Evolutionary conservation across 2,329 filamentous ascomycete genomes (phyloP).

Genomic region (Pseudogymnoascus sp.): DNA sequence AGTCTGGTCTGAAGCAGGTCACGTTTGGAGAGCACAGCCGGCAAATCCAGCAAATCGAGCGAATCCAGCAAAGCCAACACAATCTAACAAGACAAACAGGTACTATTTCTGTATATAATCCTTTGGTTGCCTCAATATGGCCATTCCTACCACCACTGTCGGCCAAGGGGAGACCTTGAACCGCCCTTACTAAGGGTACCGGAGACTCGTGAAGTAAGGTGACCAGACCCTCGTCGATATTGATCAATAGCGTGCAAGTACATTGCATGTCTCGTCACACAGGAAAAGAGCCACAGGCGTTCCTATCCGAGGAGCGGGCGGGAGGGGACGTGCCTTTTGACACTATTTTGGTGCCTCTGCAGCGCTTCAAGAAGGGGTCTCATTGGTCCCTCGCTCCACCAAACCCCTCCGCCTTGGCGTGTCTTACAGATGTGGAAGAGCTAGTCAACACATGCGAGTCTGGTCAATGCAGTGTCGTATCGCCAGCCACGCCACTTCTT

Average conservation of each 20-base stretch:
- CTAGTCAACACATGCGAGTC: background rate
- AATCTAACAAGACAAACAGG: background rate
- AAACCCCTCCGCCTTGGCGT: background rate
- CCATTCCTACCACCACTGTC: background rate
- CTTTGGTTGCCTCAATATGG: background rate
- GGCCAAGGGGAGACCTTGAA: background rate
- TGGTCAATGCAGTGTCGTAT: background rate
- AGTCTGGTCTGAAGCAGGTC: background rate
- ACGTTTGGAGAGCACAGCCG: background rate
- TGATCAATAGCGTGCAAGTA: background rate
- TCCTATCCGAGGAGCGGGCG: background rate
- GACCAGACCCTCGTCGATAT: background rate
- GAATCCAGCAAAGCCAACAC: background rate
- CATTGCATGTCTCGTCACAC: background rate
- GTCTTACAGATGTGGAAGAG: background rate
- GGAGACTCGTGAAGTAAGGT: background rate
- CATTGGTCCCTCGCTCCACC: background rate
- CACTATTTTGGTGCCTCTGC: conserved; percentile 1
- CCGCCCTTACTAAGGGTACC: background rate
- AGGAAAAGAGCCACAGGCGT: background rate
- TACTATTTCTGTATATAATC: background rate
- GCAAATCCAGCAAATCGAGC: background rate
- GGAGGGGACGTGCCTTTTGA: conserved; percentile 2
- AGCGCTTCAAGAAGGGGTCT: conserved; percentile 1
- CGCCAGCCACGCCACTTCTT: conserved; percentile 4